Conservation (phyloP, 2,329 filamentous ascomycete species). For the Ceratocystis variospora region DNA sequence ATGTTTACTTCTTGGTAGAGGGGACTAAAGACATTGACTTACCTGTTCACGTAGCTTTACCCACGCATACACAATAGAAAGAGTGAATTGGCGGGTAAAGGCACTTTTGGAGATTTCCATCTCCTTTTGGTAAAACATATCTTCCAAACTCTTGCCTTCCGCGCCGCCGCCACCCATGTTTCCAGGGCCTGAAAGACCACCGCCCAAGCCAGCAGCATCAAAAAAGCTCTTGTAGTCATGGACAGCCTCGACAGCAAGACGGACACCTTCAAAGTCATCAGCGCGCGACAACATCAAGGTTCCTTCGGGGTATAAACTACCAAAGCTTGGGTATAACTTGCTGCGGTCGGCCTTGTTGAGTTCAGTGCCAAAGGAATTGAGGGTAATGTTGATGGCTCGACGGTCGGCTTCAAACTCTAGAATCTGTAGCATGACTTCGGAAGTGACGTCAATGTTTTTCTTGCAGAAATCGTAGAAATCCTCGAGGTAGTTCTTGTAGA, state of each 20-base stretch:
- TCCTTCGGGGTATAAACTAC: conserved; percentile 83
- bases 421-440: conserved; percentile 90
- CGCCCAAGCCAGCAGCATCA: conserved; percentile 69
- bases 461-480: conserved; percentile 95
- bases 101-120: conserved; percentile 95
- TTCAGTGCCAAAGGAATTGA: conserved; percentile 97
- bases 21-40: conserved; percentile 26
- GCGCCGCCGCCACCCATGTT: conserved; percentile 72
- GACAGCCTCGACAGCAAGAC: conserved; percentile 84
- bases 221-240: conserved; percentile 93
- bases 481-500: conserved; percentile 99
- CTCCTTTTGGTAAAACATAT: conserved; percentile 98
- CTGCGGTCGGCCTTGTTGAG: conserved; percentile 84
- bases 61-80: conserved; percentile 92
- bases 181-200: conserved; percentile 56
- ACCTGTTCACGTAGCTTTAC: conserved; percentile 96
- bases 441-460: conserved; percentile 75
- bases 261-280: conserved; percentile 86
- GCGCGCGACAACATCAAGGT: conserved; percentile 88
- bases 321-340: conserved; percentile 90
- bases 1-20: neutral
- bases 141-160: conserved; percentile 82
- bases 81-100: conserved; percentile 92
- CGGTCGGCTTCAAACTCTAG: conserved; percentile 94
- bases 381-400: conserved; percentile 94